These are phyloP conservation scores for Podila horticola DNA, from an alignment of 192 early-diverging fungal genomes.

Conservation along the genomic window DNA sequence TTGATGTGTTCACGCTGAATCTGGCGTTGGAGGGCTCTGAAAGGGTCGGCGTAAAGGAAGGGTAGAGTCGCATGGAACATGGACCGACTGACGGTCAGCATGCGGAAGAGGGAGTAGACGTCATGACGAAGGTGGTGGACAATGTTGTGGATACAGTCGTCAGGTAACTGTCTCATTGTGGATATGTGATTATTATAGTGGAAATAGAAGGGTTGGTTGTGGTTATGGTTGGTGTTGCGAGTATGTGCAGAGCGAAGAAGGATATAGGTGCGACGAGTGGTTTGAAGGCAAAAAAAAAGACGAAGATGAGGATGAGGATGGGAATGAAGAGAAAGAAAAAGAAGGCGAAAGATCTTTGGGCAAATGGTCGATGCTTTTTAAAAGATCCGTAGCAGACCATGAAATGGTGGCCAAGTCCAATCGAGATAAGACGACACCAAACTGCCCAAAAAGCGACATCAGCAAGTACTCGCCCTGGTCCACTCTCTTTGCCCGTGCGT, in stretches of 20 bases:
- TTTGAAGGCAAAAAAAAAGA: neutral
- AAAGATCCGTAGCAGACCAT: too few species aligned
- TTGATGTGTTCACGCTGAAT: neutral
- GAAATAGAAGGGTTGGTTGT: neutral
- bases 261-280: neutral
- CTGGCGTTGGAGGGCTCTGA: constrained; percentile 7
- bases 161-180: constrained; percentile 9
- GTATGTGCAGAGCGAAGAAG: neutral
- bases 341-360: too few species aligned
- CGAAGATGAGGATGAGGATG: too few species aligned
- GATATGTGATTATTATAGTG: neutral
- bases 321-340: neutral
- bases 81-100: constrained; percentile 20
- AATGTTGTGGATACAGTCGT: constrained; percentile 24
- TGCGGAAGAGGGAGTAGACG: constrained; percentile 15
- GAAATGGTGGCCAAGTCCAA: too few species aligned
- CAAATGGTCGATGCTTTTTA: too few species aligned
- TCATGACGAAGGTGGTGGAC: constrained; percentile 21
- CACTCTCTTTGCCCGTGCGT: too few species aligned
- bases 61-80: constrained; percentile 24
- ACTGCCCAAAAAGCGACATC: too few species aligned
- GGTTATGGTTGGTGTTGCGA: neutral
- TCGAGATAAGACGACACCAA: too few species aligned
- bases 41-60: constrained; percentile 35
- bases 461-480: too few species aligned